These are phyloP conservation scores for Pseudogymnoascus sp. DNA, from an alignment of 2,329 filamentous ascomycete genomes.

Conservation along the genomic window DNA sequence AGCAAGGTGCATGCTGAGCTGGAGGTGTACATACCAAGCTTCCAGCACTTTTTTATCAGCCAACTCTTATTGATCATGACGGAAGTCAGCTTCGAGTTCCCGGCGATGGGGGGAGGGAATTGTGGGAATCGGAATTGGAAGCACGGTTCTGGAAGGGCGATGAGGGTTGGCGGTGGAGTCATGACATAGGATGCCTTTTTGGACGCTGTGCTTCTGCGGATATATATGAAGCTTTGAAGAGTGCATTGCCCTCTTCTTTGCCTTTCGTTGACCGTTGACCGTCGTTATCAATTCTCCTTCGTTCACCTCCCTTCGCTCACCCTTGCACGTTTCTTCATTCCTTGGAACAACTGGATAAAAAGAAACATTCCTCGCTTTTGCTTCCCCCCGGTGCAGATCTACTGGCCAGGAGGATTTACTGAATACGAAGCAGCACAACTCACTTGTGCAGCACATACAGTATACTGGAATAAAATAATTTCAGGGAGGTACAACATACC, in stretches of 20 bases:
- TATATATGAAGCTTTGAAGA: background rate
- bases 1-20: background rate
- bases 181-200: background rate
- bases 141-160: background rate
- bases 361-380: background rate
- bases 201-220: background rate
- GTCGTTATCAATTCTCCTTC: background rate
- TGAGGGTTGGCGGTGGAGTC: background rate
- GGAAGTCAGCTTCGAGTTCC: background rate
- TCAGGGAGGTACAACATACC: background rate
- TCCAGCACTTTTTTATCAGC: too few species aligned
- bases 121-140: background rate
- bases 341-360: background rate
- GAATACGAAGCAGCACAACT: conserved; percentile 2
- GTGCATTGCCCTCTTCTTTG: background rate
- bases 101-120: background rate
- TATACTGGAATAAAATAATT: background rate
- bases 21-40: conserved; percentile 1
- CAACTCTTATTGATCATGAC: background rate
- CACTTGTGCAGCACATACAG: background rate
- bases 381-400: background rate
- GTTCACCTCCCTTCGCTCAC: background rate
- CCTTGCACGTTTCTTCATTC: background rate
- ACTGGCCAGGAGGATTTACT: background rate
- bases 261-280: background rate